A percentile compares a stretch with the other conserved stretches of the same genome.
Evolutionary conservation across 148 eudicot species (phyloP).

Genomic region (Pharnaceum exiguum): DNA sequence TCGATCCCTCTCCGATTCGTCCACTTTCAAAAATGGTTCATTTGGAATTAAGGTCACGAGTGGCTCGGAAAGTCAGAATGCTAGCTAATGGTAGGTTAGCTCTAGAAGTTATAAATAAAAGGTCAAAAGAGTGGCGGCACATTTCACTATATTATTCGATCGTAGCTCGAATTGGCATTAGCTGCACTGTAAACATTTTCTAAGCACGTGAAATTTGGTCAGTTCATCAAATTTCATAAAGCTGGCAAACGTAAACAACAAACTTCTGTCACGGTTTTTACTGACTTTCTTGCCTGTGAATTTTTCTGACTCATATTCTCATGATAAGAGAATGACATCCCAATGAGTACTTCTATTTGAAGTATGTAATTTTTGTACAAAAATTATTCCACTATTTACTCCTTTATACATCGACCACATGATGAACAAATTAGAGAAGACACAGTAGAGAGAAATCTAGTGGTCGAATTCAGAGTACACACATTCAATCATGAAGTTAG

Average conservation of each 20-base stretch:
- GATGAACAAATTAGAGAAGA: too few species aligned
- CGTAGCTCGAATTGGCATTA: too few species aligned
- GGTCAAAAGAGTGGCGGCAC: slow-evolving; percentile 9
- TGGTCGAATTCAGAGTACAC: too few species aligned
- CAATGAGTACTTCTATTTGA: too few species aligned
- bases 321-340: slow-evolving; percentile 1
- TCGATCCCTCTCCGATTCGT: too few species aligned
- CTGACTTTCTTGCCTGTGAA: neutral
- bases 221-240: too few species aligned
- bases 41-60: slow-evolving; percentile 25
- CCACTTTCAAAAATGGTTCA: too few species aligned
- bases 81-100: slow-evolving; percentile 1
- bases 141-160: slow-evolving; percentile 8
- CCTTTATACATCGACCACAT: too few species aligned
- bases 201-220: slow-evolving; percentile 5
- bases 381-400: too few species aligned
- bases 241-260: slow-evolving; percentile 13
- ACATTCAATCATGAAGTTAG: too few species aligned
- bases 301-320: neutral
- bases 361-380: too few species aligned
- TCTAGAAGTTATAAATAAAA: neutral
- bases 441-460: too few species aligned
- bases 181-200: neutral
- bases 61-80: neutral
- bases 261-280: slow-evolving; percentile 23